These are phyloP conservation scores for Pseudodiploospora longispora DNA, from an alignment of 2,329 filamentous ascomycete species.

Conservation along the genomic window DNA sequence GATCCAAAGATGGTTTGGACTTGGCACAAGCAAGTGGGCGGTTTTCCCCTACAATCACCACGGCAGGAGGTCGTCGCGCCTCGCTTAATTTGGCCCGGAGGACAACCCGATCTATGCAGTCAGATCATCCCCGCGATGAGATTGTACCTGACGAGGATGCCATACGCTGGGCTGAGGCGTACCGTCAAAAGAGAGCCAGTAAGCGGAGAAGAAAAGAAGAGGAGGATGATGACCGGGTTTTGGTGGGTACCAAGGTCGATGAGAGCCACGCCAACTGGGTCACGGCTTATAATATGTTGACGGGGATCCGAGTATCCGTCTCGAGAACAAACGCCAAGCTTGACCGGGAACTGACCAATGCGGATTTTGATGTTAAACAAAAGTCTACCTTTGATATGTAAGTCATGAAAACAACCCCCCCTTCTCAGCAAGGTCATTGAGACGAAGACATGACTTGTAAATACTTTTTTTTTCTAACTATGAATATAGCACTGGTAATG, in stretches of 20 bases:
- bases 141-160: constrained; percentile 83
- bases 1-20: constrained; percentile 66
- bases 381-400: constrained; percentile 99
- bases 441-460: neutral
- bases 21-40: constrained; percentile 63
- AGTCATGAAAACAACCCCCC: constrained; percentile 25
- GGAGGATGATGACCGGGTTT: constrained; percentile 86
- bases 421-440: neutral
- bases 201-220: constrained; percentile 76
- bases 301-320: constrained; percentile 93
- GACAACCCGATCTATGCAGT: constrained; percentile 76
- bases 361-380: constrained; percentile 87
- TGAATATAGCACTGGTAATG: constrained; percentile 70
- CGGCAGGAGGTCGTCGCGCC: constrained; percentile 57
- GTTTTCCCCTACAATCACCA: constrained; percentile 60
- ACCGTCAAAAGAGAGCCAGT: constrained; percentile 83
- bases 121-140: constrained; percentile 77
- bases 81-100: constrained; percentile 78
- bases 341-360: constrained; percentile 79
- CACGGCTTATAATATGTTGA: constrained; percentile 99
- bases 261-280: constrained; percentile 96
- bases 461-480: neutral
- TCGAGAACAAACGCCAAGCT: constrained; percentile 95
- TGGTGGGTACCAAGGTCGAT: constrained; percentile 96
- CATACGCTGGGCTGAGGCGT: constrained; percentile 83